Base-by-base conservation (phyloP, 2,329 filamentous ascomycete species). In the Pseudogymnoascus sp. region DNA sequence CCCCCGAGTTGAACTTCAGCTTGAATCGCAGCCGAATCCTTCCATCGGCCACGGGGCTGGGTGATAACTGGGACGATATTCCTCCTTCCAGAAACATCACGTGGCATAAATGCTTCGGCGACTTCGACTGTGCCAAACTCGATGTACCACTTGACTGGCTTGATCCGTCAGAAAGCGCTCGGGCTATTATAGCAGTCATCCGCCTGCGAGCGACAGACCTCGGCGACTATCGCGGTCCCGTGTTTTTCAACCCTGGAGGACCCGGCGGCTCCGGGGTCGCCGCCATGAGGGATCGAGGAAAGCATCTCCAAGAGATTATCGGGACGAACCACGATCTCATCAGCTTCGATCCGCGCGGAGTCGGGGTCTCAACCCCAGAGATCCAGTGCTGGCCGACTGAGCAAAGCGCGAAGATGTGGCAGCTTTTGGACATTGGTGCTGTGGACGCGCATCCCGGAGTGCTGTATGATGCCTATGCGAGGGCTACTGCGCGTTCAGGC, bases 361-460 rank as follows among this genome's bases (percentile, higher is more conserved):
- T 84, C 23, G 80, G 81, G 3, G 75, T 77, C 6, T 81, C 82
- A 2, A 75, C 78, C 1, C 81, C 82, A 3, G 72, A 79, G 18
- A 72, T 82, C 12, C 79, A 83, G 60, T 84, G 82, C 68, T 84
- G 81, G 78, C 73, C 73, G 5, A 75, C 74, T 0, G 68, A 72
- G 1, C 76, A 78, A 68, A 76, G 77, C 65, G 69, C 76, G 9
- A 72, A 74, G 28, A 67, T 78, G 2, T 84, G 77, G 80, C 72
- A 71, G 23, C 71, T 78, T 14, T 75, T 78, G 68, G 79, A 76
- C 23, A 72, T 77, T 0, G 79, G 76, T 0, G 72, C 80, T 3
- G 72, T 80, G 1, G 79, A 83, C 63, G 76, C 81, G 3, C 78
- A 78, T 23, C 75, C 77, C 0, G 80, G 77, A 2, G 75, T 78